A percentile compares a stretch with the other conserved stretches of the same genome.
phyloP scores from a whole-genome alignment of 768 basidiomycete species.

The Mycena crocata region DNA sequence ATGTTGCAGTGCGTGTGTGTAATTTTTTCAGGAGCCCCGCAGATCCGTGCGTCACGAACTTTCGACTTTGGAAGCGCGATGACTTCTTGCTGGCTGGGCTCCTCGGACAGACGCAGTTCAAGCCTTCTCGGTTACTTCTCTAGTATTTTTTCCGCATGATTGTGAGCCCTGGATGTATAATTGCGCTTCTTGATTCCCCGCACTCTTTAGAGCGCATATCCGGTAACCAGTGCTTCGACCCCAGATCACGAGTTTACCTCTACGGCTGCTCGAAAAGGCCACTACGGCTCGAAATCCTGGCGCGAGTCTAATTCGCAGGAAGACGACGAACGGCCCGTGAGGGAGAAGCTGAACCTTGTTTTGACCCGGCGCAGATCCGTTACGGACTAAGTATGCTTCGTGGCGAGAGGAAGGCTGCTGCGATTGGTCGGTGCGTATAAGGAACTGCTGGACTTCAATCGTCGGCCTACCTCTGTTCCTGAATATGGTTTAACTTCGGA shows the following conservation, averaged over 20 bases:
- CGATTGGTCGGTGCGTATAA: slow-evolving; percentile 19
- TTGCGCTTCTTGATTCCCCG: slow-evolving; percentile 22
- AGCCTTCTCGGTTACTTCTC: neutral
- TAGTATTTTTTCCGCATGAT: neutral
- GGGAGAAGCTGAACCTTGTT: slow-evolving; percentile 1
- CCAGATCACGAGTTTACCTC: neutral
- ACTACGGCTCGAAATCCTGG: neutral
- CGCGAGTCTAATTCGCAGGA: slow-evolving; percentile 15
- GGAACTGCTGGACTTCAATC: slow-evolving; percentile 18
- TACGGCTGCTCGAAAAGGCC: neutral
- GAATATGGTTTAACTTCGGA: slow-evolving; percentile 25
- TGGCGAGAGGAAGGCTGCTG: slow-evolving; percentile 1
- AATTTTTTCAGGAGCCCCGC: slow-evolving; percentile 19
- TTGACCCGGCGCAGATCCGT: slow-evolving; percentile 11
- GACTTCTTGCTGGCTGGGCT: neutral
- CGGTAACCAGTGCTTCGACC: slow-evolving; percentile 7
- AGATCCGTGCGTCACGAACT: slow-evolving; percentile 17
- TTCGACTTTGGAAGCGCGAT: too few species aligned
- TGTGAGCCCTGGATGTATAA: neutral
- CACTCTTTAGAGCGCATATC: slow-evolving; percentile 4
- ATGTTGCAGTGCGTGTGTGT: neutral
- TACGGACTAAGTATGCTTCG: neutral
- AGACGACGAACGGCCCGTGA: neutral
- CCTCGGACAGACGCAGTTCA: neutral
- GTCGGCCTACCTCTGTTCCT: slow-evolving; percentile 7